Evolutionary conservation across 345 rosid species (phyloP).

Genomic region (Clarkia xantiana): DNA sequence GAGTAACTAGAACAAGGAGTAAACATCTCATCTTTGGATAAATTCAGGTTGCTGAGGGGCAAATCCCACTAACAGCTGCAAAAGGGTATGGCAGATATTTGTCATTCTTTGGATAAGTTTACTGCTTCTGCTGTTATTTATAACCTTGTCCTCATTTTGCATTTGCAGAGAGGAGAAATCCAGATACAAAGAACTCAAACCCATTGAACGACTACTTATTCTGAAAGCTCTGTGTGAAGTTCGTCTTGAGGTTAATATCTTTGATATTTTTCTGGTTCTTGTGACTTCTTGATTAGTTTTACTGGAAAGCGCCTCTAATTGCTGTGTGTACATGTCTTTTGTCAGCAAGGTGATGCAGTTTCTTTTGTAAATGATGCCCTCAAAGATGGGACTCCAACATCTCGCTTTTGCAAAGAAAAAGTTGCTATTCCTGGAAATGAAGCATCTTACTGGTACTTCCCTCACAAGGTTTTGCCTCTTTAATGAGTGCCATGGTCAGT

Average conservation of each 20-base stretch:
- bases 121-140: conserved; percentile 4
- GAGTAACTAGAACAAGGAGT: no score
- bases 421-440: conserved; percentile 49
- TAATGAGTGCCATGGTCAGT: conserved; percentile 8
- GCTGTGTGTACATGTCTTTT: not conserved
- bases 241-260: conserved; percentile 36
- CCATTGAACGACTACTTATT: conserved; percentile 39
- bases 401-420: conserved; percentile 47
- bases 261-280: not conserved
- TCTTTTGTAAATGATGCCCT: conserved; percentile 34
- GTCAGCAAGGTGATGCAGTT: conserved; percentile 63
- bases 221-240: conserved; percentile 83
- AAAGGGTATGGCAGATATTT: conserved; percentile 39
- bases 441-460: conserved; percentile 46
- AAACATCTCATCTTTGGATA: not conserved
- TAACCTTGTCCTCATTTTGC: conserved; percentile 10
- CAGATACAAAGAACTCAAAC: conserved; percentile 46
- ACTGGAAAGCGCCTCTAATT: not conserved
- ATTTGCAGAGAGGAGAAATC: conserved; percentile 48
- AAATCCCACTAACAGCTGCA: conserved; percentile 36
- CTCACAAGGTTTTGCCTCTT: conserved; percentile 3
- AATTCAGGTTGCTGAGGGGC: conserved; percentile 78
- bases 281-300: not conserved
- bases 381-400: conserved; percentile 32
- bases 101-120: not conserved